A percentile compares a stretch with the other conserved stretches of the same genome.
Evolutionary conservation across 495 filamentous ascomycete genomes (phyloP).

Genomic region (Neurospora sp.): DNA sequence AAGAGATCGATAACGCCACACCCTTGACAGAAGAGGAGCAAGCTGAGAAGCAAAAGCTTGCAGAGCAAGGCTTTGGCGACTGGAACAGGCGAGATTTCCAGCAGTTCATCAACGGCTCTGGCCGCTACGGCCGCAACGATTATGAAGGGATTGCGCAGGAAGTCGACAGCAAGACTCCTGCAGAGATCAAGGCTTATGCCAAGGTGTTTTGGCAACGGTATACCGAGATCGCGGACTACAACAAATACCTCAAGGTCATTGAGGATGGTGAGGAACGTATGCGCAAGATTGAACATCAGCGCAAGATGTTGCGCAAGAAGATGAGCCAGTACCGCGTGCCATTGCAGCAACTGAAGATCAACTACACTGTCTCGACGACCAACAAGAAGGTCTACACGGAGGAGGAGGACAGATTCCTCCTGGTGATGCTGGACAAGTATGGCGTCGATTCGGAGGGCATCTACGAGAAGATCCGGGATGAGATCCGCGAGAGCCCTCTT

Average conservation of each 20-base stretch:
- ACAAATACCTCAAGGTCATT: constrained; percentile 77
- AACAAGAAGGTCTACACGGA: constrained; percentile 99
- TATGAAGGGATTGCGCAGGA: constrained; percentile 79
- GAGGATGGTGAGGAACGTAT: constrained; percentile 86
- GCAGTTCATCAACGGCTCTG: constrained; percentile 91
- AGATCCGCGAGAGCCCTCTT: constrained; percentile 85
- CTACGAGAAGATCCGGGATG: constrained; percentile 78
- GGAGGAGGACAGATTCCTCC: constrained; percentile 92
- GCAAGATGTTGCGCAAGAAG: constrained; percentile 91
- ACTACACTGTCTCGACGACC: constrained; percentile 96
- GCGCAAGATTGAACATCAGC: constrained; percentile 80
- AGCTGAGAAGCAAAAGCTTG: constrained; percentile 68
- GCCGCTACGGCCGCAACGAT: constrained; percentile 78
- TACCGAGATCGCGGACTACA: constrained; percentile 75
- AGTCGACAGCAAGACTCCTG: constrained; percentile 78
- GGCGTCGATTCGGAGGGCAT: constrained; percentile 79
- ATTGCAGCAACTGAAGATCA: constrained; percentile 94
- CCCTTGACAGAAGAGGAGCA: constrained; percentile 85
- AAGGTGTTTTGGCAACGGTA: constrained; percentile 92
- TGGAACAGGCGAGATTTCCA: constrained; percentile 99
- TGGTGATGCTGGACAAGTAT: constrained; percentile 84
- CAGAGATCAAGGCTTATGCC: constrained; percentile 81
- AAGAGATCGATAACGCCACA: constrained; percentile 83
- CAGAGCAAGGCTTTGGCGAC: constrained; percentile 75
- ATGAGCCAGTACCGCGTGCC: constrained; percentile 92